Conservation (phyloP, 2,329 filamentous ascomycete genomes). For the Stachybotrys chartarum region DNA sequence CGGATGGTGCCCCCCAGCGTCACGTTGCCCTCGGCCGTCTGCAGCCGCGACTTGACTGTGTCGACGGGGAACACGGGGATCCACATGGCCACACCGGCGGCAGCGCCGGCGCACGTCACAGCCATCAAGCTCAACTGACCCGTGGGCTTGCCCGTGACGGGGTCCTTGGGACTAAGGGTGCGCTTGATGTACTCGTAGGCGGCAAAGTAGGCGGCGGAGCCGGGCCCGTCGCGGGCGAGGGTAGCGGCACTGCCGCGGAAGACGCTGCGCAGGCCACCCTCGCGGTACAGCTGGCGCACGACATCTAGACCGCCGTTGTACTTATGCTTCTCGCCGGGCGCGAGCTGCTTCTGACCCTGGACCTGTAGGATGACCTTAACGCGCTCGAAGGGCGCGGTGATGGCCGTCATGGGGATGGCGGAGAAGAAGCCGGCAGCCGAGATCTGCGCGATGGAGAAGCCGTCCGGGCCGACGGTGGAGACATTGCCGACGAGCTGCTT, state of each 20-base stretch:
- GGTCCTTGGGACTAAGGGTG: conserved; percentile 74
- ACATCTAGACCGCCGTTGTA: conserved; percentile 86
- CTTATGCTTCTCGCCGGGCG: conserved; percentile 84
- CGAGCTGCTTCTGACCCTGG: conserved; percentile 84
- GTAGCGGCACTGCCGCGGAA: conserved; percentile 90
- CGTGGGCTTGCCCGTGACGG: conserved; percentile 59
- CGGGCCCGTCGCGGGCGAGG: conserved; percentile 86
- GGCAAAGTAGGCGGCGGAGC: conserved; percentile 91
- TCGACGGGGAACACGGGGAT: conserved; percentile 97
- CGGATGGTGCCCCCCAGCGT: conserved; percentile 73
- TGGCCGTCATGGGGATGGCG: conserved; percentile 92
- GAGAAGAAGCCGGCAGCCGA: conserved; percentile 95
- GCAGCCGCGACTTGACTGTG: conserved; percentile 88
- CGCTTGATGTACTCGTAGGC: conserved; percentile 96
- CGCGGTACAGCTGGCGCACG: conserved; percentile 84
- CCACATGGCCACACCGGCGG: conserved; percentile 97
- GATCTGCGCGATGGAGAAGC: conserved; percentile 80
- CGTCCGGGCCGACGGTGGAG: conserved; percentile 57
- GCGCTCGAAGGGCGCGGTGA: conserved; percentile 98
- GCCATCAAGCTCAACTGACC: conserved; percentile 77
- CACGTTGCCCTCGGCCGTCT: conserved; percentile 81
- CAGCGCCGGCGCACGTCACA: conserved; percentile 79
- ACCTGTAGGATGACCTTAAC: conserved; percentile 98
- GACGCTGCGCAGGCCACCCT: conserved; percentile 84
- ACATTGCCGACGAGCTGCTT: conserved; percentile 74